Base-by-base conservation (phyloP, 495 filamentous ascomycete genomes). In the Penicillium daleae region DNA sequence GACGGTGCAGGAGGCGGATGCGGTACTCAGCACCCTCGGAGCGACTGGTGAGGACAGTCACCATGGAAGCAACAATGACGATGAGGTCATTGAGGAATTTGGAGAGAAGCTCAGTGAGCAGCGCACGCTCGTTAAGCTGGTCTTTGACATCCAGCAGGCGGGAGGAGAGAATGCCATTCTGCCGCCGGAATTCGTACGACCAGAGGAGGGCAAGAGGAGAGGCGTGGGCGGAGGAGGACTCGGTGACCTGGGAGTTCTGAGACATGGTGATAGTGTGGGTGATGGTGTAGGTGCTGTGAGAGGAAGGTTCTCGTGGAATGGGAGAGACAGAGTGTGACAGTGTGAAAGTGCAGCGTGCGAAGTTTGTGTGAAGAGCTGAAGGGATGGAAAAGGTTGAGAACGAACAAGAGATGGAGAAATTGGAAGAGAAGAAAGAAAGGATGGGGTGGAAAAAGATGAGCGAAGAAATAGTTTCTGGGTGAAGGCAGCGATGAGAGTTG, bases 161-260 rank as follows among this genome's bases (percentile, higher is more conserved):
- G 8, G 55, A 46, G 7, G 57, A 40, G 15, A 71, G 53, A 1
- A 44, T 22, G 22, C 32, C 52, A 58, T 76, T 72, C 64, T 79
- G 71, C 17, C 72, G 72, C 12, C 70, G 72, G 27, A 77, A 60
- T 58, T 77, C 63, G 57, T 75, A 67, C 8, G 70, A 70, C 75
- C 75, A 78, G 48, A 79, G 71, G 35, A 76, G 65, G 4, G 70
- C 4, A 56, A 59, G 52, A 33, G 37, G 66, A 42, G 53, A 49
- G 17, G 17, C 6, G 13, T 15, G 37, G 19, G 21, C 15, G 24
- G n/a, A 1, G 13, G 37, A 46, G 51, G 51, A 17, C 6, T 10
- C 7, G 39, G 29, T 49, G 33, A 65, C 19, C 52, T 44, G 49
- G 33, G 50, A 3, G 29, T 37, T 57, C 42, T 7, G 19, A 59